Base-by-base conservation (phyloP, 2,329 filamentous ascomycete species). In the Diplocarpon mali region DNA sequence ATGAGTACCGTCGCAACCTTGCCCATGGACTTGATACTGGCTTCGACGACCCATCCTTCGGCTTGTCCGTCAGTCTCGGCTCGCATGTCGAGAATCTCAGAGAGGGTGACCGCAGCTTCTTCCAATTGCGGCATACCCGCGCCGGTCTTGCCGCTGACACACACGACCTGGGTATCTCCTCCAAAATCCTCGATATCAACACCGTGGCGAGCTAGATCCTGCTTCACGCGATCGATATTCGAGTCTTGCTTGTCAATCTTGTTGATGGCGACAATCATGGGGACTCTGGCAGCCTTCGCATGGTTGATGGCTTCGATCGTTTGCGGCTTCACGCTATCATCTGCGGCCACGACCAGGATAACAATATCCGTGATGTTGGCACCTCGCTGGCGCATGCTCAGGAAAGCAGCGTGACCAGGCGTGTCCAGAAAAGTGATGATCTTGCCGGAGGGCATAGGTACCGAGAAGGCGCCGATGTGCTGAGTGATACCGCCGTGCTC, bases 401-500 rank as follows among this genome's bases (percentile, higher is more conserved):
- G 68, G 65, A 98, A 98, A 0, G 92, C 93, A 24, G 90, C 87
- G 66, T 98, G 92, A 1, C 92, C 92, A 1, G 92, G 92, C 0
- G 92, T 98, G 61, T 98, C 92, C 24, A 98, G 72, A 69, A 98
- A 98, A 0, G 93, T 98, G 54, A 98, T 95, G 31, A 79, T 78
- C 64, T 90, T 93, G 35, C 89, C 89, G 5, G 79, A 80, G 4
- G 85, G 81, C 71, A 98, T 80, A 14, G 77, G 77, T 1, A 98
- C 92, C 6, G 88, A 88, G 67, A 98, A 98, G 13, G 92, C 92
- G 64, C 92, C 93, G 53, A 98, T 98, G 60, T 98, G 92, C 63
- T 98, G 92, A 0, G 92, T 98, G 60, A 98, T 98, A 30, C 92
- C 92, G 51, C 92, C 92, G 60, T 95, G 89, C 62, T 98, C 92